Base-by-base conservation (phyloP, 1,139 yeast genomes). In the Suhomyces kunorum region DNA sequence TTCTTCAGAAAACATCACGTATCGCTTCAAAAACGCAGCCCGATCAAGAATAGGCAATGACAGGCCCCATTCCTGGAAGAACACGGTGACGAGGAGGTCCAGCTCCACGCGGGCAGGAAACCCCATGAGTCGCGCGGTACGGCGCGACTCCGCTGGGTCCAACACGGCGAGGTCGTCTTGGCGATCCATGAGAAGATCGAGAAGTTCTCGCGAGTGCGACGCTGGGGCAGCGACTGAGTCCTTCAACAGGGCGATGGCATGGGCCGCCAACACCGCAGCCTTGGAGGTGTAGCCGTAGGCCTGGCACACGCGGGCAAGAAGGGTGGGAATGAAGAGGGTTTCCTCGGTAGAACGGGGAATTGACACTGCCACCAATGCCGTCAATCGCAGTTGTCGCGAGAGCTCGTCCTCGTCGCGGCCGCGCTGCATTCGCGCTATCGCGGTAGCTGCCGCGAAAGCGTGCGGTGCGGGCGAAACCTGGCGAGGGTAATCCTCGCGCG, bases 11-110 rank as follows among this genome's bases (percentile, higher is more conserved):
- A n/a, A n/a, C n/a, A 65, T 66, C 23, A 68, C 58, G 53, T 85
- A 87, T 49, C 78, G 78, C 23, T 69, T 66, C 54, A 83, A 66
- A 53, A 87, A 87, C 5, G 78, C 70, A 35, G 76, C 76, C 51
- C 81, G 80, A 57, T 86, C 87, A 38, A 88, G 57, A 8, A 87
- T 71, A 0, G 96, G 94, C 30, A 83, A 69, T 12, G 79, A 63
- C 31, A 76, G 72, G 25, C 87, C 84, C 95, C 96, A 89, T 46
- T 84, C 85, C 47, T 81, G 83, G 63, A 87, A 88, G 58, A 78
- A 89, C 1, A 76, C 59, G 0, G 82, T 75, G 28, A 79, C 68
- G 28, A 80, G 63, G 22, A 77, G 76, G 50, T 82, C 86, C 47
- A 80, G 56, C 45, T 80, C 81, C 33, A 76, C 55, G 42, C 80